Percentiles rank a stretch among this genome's conserved stretches.
Conservation (phyloP, 805 yeast genomes). For the Zygotorulaspora florentina region DNA sequence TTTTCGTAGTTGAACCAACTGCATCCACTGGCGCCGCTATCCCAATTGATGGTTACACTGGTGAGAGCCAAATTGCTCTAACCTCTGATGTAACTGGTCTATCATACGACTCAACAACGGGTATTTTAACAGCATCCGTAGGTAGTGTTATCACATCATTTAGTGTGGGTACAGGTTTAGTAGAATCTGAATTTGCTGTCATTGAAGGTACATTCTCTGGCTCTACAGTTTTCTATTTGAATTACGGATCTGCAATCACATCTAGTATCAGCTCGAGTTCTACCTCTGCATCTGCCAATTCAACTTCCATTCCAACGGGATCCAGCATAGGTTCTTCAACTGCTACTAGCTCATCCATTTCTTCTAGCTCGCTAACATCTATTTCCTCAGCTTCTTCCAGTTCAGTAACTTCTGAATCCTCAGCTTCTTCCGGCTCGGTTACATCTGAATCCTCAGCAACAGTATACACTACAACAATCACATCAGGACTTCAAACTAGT, state of each 20-base stretch:
- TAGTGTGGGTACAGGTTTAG: constrained; percentile 1
- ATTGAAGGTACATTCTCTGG: neutral
- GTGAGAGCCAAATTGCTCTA: constrained; percentile 2
- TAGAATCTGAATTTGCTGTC: neutral
- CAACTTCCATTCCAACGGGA: neutral
- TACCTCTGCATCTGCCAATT: neutral
- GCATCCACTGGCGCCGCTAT: constrained; percentile 1
- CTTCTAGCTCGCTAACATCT: too few relatives aligned
- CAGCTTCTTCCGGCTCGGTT: neutral
- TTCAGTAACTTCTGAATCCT: neutral
- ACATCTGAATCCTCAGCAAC: neutral
- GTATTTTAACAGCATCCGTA: constrained; percentile 3
- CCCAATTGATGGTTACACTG: constrained; percentile 4
- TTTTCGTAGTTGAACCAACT: constrained; percentile 3
- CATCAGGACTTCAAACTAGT: neutral
- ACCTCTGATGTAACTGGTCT: constrained; percentile 2
- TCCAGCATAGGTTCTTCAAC: neutral
- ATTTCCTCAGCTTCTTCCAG: neutral
- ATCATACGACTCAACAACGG: constrained; percentile 1
- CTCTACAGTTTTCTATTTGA: neutral
- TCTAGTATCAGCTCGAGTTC: neutral
- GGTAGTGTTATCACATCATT: neutral
- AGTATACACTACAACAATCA: constrained; percentile 6
- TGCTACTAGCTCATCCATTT: neutral
- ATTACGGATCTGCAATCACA: neutral